Percentiles rank a stretch among this genome's conserved stretches.
Evolutionary conservation across 2,329 filamentous ascomycete genomes (phyloP).

Genomic region (Ophiostoma quercus): DNA sequence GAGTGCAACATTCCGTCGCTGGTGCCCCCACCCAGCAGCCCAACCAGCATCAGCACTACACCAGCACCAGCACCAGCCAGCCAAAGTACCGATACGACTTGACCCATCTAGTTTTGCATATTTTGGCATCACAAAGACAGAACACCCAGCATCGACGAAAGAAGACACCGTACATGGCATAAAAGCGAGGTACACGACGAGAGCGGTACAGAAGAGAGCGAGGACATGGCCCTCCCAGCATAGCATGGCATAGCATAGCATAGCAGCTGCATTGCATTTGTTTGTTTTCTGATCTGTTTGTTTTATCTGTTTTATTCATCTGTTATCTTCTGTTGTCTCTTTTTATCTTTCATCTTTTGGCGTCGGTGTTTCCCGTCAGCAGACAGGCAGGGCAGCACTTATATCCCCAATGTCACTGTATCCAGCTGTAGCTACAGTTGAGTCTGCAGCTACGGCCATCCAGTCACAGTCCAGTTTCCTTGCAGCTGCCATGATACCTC

Average conservation of each 20-base stretch:
- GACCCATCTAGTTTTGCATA: neutral
- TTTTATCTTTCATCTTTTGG: neutral
- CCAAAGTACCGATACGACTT: neutral
- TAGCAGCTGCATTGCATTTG: constrained; percentile 4
- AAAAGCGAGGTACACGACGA: neutral
- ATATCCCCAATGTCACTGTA: constrained; percentile 5
- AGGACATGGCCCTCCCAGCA: neutral
- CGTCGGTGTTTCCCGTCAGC: constrained; percentile 3
- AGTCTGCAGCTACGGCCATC: neutral
- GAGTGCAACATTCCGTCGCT: neutral
- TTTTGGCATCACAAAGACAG: neutral
- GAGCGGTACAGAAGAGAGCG: neutral
- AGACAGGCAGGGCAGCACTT: neutral
- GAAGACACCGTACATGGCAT: neutral
- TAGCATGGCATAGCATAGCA: constrained; percentile 9
- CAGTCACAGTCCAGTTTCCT: neutral
- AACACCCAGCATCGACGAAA: neutral
- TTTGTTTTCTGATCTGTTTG: constrained; percentile 13
- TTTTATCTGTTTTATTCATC: neutral
- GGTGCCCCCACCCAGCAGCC: constrained; percentile 8
- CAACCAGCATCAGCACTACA: neutral
- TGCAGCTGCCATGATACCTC: constrained; percentile 2
- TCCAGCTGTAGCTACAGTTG: neutral
- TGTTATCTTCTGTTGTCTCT: neutral
- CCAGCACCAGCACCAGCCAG: neutral